Evolutionary conservation across 177 flowering plant species (phyloP).

Genomic region (Telopea speciosissima): DNA sequence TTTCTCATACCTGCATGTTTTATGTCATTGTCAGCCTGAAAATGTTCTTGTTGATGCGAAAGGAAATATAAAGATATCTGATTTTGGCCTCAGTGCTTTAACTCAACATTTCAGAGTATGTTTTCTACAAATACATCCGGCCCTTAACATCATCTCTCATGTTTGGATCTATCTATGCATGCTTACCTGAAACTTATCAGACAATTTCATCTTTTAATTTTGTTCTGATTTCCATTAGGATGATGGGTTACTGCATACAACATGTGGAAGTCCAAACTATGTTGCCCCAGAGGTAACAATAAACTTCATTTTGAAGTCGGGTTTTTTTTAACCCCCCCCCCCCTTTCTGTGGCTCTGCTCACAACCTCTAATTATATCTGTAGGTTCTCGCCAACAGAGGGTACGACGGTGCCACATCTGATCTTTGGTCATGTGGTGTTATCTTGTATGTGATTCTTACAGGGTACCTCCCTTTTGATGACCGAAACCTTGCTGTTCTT

Average conservation of each 20-base stretch:
- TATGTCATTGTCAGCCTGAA: conserved; percentile 67
- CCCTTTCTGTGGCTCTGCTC: too few relatives aligned
- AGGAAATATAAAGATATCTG: conserved; percentile 85
- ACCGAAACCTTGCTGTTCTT: conserved; percentile 85
- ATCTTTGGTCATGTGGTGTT: conserved; percentile 98
- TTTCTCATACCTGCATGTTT: neutral
- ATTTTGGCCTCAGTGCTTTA: conserved; percentile 95
- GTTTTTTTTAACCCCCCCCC: too few relatives aligned
- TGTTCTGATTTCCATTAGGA: conserved; percentile 29
- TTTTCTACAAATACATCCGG: neutral
- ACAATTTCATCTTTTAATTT: neutral
- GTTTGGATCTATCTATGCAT: neutral
- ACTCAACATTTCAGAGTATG: conserved; percentile 84
- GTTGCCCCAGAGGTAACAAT: conserved; percentile 79
- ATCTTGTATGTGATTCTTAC: conserved; percentile 78
- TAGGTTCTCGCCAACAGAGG: conserved; percentile 76
- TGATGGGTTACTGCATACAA: conserved; percentile 89
- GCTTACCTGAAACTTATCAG: neutral
- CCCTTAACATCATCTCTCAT: neutral
- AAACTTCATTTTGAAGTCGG: neutral
- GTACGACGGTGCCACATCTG: conserved; percentile 79
- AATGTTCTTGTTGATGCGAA: conserved; percentile 74
- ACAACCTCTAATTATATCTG: neutral
- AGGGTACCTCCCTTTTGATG: conserved; percentile 90
- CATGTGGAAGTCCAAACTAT: conserved; percentile 97